Conservation (phyloP, 148 eudicot species). For the Heliamphora exappendiculata region DNA sequence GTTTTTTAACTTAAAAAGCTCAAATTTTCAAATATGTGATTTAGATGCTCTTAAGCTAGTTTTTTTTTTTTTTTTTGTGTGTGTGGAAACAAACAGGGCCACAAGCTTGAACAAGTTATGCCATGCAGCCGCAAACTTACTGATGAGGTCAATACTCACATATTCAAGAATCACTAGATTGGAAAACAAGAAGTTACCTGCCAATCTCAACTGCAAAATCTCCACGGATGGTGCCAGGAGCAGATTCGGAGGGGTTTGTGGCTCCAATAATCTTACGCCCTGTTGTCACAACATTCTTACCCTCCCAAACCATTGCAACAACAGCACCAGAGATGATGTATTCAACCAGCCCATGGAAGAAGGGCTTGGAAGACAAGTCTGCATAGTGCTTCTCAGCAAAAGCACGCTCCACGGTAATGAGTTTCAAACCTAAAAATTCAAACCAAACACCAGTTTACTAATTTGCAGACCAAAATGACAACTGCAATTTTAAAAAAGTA, state of each 20-base stretch:
- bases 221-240: slow-evolving; percentile 96
- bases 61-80: no score
- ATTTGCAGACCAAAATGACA: not conserved
- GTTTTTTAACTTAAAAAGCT: no score
- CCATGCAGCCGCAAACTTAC: no score
- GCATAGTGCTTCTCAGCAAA: slow-evolving; percentile 92
- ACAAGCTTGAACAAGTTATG: no score
- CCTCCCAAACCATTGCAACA: slow-evolving; percentile 98
- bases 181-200: slow-evolving; percentile 34
- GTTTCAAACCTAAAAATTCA: slow-evolving; percentile 54
- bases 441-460: slow-evolving; percentile 1
- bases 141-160: not conserved
- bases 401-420: slow-evolving; percentile 56
- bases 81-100: no score
- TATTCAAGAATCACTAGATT: not conserved
- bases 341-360: slow-evolving; percentile 75
- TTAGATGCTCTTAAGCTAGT: no score
- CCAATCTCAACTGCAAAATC: slow-evolving; percentile 89
- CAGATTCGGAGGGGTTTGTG: slow-evolving; percentile 82
- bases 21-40: no score
- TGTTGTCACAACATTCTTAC: slow-evolving; percentile 69
- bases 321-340: slow-evolving; percentile 91
- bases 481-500: not conserved
- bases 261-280: slow-evolving; percentile 93
- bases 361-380: slow-evolving; percentile 76